Percentiles rank a stretch among this genome's conserved stretches.
These are phyloP conservation scores for Clathrospora elynae DNA, from an alignment of 2,329 filamentous ascomycete genomes.

Conservation along the genomic window DNA sequence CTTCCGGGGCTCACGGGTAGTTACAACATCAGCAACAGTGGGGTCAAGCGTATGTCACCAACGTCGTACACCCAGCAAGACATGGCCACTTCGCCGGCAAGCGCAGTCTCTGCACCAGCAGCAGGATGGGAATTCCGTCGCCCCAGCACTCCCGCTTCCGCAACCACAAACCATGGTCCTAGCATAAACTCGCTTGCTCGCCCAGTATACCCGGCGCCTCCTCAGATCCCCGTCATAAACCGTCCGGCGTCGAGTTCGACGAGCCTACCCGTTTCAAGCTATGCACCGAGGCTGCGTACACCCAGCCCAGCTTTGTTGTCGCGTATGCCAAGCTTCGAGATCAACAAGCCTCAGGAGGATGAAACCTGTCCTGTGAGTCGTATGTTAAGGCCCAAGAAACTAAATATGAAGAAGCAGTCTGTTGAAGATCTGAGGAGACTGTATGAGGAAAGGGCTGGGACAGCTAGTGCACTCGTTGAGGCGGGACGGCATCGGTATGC, in stretches of 20 bases:
- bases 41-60: constrained; percentile 9
- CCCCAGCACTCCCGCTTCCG: constrained; percentile 39
- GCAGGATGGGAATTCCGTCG: constrained; percentile 32
- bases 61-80: constrained; percentile 18
- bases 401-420: constrained; percentile 52
- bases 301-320: constrained; percentile 53
- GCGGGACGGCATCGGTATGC: constrained; percentile 13
- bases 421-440: constrained; percentile 56
- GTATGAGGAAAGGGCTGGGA: constrained; percentile 55
- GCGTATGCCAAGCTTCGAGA: constrained; percentile 55
- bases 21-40: constrained; percentile 9
- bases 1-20: constrained; percentile 26
- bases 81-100: constrained; percentile 21
- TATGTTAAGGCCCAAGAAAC: constrained; percentile 38
- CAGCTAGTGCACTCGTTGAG: constrained; percentile 41
- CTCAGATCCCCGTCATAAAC: constrained; percentile 29
- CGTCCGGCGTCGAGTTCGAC: constrained; percentile 39
- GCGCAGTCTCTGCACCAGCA: constrained; percentile 21
- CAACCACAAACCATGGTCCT: constrained; percentile 34
- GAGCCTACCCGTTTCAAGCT: constrained; percentile 36
- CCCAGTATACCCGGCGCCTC: constrained; percentile 38
- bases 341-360: constrained; percentile 21
- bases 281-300: constrained; percentile 34
- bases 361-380: constrained; percentile 15
- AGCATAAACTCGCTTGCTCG: constrained; percentile 47